Evolutionary conservation across 1,284 basidiomycete species (phyloP), one percentile per base, ranked within the genome.

Genomic region (Sparassis latifolia): DNA sequence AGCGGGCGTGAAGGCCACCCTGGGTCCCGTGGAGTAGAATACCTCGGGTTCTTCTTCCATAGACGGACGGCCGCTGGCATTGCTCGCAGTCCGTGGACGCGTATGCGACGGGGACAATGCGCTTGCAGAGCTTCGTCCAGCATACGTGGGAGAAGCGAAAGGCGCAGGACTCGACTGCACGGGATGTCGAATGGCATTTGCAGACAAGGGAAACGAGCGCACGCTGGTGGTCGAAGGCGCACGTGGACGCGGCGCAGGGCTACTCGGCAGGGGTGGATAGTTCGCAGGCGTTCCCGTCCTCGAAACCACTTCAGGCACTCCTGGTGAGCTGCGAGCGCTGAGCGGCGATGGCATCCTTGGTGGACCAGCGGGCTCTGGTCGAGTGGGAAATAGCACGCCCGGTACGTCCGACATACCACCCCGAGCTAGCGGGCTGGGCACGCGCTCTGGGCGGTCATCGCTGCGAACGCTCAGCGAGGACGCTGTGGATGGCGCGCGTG

Each of bases 51-150:
- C 58, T 28, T 45, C 52, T 32, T 56, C 44, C 30, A 52, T 42
- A 9, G 52, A 45, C 12, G 55, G 53, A 10, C 57, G 52, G 9
- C 44, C 39, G 43, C 55, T 56, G 29, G 49, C 44, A 44, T 59
- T 58, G 28, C 62, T 62, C n/a, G 56, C 54, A 10, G 64, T 54
- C 20, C 65, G 52, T 12, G 59, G 54, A 27, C 63, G 63, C 10
- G 35, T 46, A 2, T 49, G 33, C 2, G 54, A 42, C 1, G 48
- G 33, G 31, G 54, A 51, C 42, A 50, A 10, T 37, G 33, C n/a
- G 28, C 40, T 42, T 38, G 44, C 20, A 44, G 47, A 10, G 42
- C 20, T 29, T 43, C 31, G 27, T 35, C 31, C n/a, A 47, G 35
- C 27, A 52, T 50, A 48, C n/a, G 47, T 35, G 28, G 45, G 45